phyloP scores from a whole-genome alignment of 2,329 filamentous ascomycete species.

The Microsporum audouinii region DNA sequence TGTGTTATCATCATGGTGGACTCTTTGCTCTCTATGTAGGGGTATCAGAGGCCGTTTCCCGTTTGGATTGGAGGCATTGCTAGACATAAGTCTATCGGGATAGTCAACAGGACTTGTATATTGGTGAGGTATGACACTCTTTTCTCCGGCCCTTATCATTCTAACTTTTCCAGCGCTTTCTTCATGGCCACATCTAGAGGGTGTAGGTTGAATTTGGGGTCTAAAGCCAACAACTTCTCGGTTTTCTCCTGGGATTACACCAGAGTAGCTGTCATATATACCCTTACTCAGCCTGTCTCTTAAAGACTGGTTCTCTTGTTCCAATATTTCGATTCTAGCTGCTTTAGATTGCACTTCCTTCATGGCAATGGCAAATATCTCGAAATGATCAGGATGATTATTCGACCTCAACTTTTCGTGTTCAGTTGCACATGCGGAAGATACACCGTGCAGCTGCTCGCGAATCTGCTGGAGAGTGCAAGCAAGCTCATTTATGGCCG shows the following conservation, averaged over 20 bases:
- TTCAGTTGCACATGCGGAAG: not conserved
- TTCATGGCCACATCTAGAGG: not conserved
- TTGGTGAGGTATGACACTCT: not conserved
- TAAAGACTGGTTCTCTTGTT: constrained; percentile 7
- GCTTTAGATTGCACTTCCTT: constrained; percentile 10
- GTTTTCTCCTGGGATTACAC: not conserved
- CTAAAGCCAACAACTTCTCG: not conserved
- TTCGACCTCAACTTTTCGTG: not conserved
- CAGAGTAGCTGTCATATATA: not conserved
- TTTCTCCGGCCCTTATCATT: not conserved
- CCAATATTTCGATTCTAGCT: constrained; percentile 3
- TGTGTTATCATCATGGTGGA: not conserved
- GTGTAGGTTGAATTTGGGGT: not conserved
- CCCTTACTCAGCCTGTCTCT: constrained; percentile 1
- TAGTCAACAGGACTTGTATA: not conserved
- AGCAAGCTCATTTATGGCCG: constrained; percentile 5
- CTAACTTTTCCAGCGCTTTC: not conserved
- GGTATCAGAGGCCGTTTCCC: not conserved
- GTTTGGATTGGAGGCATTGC: constrained; percentile 2
- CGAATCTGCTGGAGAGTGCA: constrained; percentile 7
- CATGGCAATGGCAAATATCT: constrained; percentile 11
- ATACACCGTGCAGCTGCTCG: constrained; percentile 2
- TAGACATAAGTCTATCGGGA: not conserved
- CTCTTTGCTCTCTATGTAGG: not conserved
- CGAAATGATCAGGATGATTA: not conserved